Percentiles rank a stretch among this genome's conserved stretches.
phyloP scores from a whole-genome alignment of 768 basidiomycete species.

The Amanita fuliginea region DNA sequence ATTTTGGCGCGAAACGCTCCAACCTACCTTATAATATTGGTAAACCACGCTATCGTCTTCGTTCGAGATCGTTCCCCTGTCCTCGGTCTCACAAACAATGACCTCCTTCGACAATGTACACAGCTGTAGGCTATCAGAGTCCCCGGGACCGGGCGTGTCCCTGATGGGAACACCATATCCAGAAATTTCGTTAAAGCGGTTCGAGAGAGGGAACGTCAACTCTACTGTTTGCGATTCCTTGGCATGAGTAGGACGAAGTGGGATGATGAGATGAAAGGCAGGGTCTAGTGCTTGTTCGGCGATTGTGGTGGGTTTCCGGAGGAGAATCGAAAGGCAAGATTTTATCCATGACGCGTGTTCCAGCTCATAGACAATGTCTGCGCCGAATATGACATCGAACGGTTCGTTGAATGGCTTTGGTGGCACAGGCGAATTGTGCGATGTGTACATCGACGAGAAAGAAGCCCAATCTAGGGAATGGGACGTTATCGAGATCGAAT shows the following conservation, averaged over 20 bases:
- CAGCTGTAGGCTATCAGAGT: constrained; percentile 18
- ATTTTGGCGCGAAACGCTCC: constrained; percentile 24
- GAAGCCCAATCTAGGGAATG: constrained; percentile 54
- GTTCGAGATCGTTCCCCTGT: constrained; percentile 16
- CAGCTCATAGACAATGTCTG: constrained; percentile 76
- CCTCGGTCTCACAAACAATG: constrained; percentile 39
- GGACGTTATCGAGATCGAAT: constrained; percentile 9
- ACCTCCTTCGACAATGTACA: constrained; percentile 42
- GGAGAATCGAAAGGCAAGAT: constrained; percentile 38
- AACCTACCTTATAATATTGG: constrained; percentile 62
- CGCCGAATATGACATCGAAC: constrained; percentile 68
- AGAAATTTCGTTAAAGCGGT: background rate
- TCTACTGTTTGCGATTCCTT: constrained; percentile 52
- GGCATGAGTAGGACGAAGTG: constrained; percentile 54
- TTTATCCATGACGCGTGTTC: constrained; percentile 65
- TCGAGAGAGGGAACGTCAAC: constrained; percentile 29
- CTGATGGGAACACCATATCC: background rate
- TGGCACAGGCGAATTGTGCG: background rate
- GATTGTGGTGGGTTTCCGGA: constrained; percentile 22
- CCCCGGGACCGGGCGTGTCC: background rate
- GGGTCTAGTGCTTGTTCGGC: constrained; percentile 6
- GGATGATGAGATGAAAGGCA: constrained; percentile 68
- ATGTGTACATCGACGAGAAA: constrained; percentile 11
- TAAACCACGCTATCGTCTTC: constrained; percentile 37
- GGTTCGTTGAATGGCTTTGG: constrained; percentile 15